Conservation (phyloP, 352 stramenopile species). For the Globisporangium recalcitrans region DNA sequence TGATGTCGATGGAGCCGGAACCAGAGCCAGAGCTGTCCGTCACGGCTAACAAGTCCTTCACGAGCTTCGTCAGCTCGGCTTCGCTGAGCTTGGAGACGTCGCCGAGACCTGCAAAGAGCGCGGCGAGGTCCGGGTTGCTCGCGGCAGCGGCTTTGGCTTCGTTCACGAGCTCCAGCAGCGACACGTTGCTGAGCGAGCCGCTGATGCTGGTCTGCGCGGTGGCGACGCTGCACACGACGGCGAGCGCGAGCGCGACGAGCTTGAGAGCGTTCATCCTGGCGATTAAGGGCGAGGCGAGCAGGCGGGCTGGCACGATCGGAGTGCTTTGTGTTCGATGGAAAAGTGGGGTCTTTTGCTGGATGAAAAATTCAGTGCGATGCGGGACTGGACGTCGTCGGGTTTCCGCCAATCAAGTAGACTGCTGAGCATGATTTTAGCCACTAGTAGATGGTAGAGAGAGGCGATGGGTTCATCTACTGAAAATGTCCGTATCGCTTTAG, state of each 20-base stretch:
- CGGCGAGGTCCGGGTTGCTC: constrained; percentile 14
- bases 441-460: background rate
- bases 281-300: background rate
- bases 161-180: constrained; percentile 14
- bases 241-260: constrained; percentile 10
- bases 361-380: constrained; percentile 3
- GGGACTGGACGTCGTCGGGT: background rate
- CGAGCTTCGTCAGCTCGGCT: constrained; percentile 7
- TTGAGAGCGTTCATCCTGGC: constrained; percentile 16
- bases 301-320: background rate
- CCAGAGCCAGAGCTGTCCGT: constrained; percentile 2
- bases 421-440: background rate
- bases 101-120: constrained; percentile 8
- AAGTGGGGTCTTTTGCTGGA: background rate
- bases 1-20: background rate
- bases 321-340: constrained; percentile 1
- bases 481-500: background rate
- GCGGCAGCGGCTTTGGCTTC: constrained; percentile 9
- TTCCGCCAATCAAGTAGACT: background rate
- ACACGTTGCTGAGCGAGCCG: constrained; percentile 5
- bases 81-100: constrained; percentile 13
- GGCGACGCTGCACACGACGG: constrained; percentile 2
- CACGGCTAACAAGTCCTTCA: constrained; percentile 7
- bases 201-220: background rate
- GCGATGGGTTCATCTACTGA: background rate